These are phyloP conservation scores for Trametes cubensis DNA, from an alignment of 768 basidiomycete species.

Conservation along the genomic window DNA sequence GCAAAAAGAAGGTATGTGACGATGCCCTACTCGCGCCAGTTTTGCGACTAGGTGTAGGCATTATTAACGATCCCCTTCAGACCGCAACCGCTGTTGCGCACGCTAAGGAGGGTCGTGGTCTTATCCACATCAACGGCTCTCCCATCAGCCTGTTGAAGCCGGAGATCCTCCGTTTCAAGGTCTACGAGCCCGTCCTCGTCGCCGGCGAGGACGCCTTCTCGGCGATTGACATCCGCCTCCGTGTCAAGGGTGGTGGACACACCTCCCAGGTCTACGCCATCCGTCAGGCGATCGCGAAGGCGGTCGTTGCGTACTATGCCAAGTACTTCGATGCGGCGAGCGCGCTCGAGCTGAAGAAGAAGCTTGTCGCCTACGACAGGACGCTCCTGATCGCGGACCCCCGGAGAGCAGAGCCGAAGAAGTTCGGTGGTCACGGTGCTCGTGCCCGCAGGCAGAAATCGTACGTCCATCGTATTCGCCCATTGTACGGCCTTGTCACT, in stretches of 20 bases:
- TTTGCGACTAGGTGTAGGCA: background rate
- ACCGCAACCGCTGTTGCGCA: slow-evolving; percentile 98
- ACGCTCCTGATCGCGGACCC: slow-evolving; percentile 90
- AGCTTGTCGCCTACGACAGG: slow-evolving; percentile 92
- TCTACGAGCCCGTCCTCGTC: slow-evolving; percentile 96
- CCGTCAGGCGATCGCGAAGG: slow-evolving; percentile 98
- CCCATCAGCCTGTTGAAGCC: slow-evolving; percentile 96
- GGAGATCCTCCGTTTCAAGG: slow-evolving; percentile 94
- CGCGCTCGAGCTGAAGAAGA: slow-evolving; percentile 98
- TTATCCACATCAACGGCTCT: slow-evolving; percentile 95
- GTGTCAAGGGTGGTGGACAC: slow-evolving; percentile 99
- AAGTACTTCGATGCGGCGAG: slow-evolving; percentile 98
- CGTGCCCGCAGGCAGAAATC: slow-evolving; percentile 98
- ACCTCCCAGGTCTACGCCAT: slow-evolving; percentile 99
- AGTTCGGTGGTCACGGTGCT: slow-evolving; percentile 98
- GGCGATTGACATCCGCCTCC: slow-evolving; percentile 92
- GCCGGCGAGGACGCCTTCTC: slow-evolving; percentile 88
- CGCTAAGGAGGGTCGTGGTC: slow-evolving; percentile 93
- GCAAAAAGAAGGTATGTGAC: slow-evolving; percentile 93
- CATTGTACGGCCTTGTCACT: background rate
- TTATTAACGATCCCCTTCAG: slow-evolving; percentile 43
- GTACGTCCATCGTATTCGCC: slow-evolving; percentile 44
- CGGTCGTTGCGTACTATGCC: slow-evolving; percentile 96
- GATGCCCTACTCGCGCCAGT: background rate
- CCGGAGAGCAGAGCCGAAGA: slow-evolving; percentile 98